Conservation (phyloP, 2,329 filamentous ascomycete genomes). For the Aspergillus carbonarius region DNA sequence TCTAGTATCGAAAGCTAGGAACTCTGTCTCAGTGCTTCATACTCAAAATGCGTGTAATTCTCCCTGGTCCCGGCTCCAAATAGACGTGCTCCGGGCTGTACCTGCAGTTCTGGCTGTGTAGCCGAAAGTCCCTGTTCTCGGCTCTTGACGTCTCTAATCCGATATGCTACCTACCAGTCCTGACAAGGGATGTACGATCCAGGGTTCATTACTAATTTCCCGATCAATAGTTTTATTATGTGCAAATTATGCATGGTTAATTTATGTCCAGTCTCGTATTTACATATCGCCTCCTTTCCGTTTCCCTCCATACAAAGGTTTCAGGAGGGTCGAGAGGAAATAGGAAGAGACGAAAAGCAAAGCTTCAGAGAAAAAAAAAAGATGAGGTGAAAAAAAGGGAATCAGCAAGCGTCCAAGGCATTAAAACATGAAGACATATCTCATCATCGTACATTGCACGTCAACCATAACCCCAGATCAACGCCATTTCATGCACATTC, state of each 20-base stretch:
- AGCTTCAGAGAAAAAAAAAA: not conserved
- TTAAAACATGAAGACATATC: slow-evolving; percentile 14
- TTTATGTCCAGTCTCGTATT: slow-evolving; percentile 21
- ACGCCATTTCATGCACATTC: slow-evolving; percentile 4
- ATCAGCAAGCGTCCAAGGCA: slow-evolving; percentile 1
- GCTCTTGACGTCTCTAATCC: not conserved
- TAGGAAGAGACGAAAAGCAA: not conserved
- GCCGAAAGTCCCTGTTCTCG: not conserved
- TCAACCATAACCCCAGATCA: slow-evolving; percentile 3
- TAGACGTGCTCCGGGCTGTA: not conserved
- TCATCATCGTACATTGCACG: slow-evolving; percentile 18
- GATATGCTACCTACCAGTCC: not conserved
- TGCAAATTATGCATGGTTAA: slow-evolving; percentile 7
- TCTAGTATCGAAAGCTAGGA: not conserved
- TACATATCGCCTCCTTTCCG: slow-evolving; percentile 16
- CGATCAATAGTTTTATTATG: not conserved
- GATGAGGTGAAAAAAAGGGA: not conserved
- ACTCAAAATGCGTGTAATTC: not conserved
- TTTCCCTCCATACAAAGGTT: not conserved
- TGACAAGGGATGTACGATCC: not conserved
- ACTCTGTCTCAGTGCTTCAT: not conserved
- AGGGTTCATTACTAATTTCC: not conserved
- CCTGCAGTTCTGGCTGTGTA: not conserved
- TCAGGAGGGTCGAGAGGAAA: not conserved
- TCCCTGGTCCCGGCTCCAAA: not conserved